Evolutionary conservation across 2,329 filamentous ascomycete genomes (phyloP), one percentile per base, ranked within the genome.

Genomic region (Xylaria sp.): DNA sequence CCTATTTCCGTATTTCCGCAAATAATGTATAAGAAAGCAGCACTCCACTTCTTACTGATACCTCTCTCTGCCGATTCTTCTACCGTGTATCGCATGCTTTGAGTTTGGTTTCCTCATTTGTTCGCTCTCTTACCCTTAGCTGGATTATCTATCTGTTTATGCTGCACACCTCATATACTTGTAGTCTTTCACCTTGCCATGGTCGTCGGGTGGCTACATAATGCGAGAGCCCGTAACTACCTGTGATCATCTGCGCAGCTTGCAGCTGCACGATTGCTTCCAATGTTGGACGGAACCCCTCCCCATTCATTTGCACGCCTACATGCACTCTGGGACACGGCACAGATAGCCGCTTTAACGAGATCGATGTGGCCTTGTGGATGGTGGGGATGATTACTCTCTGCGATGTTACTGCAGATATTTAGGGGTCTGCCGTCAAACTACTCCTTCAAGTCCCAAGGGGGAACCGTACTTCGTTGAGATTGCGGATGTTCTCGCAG

Each of bases 321-420:
- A 44, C 20, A 18, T 9, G 28, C 31, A 44, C 3, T 18, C 52
- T 20, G 52, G 2, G 8, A n/a, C 8, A 54, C 34, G 20, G 58
- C n/a, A 48, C 59, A 52, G 59, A 62, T 62, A 54, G 23, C 59
- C 37, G 44, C 44, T 23, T 31, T 60, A 8, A 23, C n/a, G 39
- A 58, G 56, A 58, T 58, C 39, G 39, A 58, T 39, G 48, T 12
- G 39, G 20, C 25, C 20, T 28, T 23, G 54, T 41, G 6, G 8
- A 25, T 31, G 41, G 23, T 48, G n/a, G 7, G n/a, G 10, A 9
- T 23, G 8, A 48, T 8, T 12, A 48, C 20, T n/a, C 44, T 48
- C 18, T 48, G 25, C 10, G 37, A 41, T 12, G 25, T 28, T 13
- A 18, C n/a, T 39, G n/a, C 10, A 10, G 34, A 10, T 37, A 37